A percentile compares a stretch with the other conserved stretches of the same genome.
These are phyloP conservation scores for Lipomyces mesembrius DNA, from an alignment of 805 yeast species.

Conservation along the genomic window DNA sequence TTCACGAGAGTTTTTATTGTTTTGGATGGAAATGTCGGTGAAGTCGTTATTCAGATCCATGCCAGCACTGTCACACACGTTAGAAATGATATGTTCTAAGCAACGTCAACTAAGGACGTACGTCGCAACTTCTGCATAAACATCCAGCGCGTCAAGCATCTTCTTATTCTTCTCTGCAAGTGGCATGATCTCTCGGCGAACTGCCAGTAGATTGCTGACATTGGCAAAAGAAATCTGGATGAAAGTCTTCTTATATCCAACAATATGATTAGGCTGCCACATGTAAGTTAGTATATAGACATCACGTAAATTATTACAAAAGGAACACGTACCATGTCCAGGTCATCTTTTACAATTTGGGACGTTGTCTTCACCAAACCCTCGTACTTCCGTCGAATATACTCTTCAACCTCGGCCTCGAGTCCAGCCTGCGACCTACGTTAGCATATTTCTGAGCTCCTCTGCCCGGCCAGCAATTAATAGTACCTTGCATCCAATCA, in stretches of 20 bases:
- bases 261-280: constrained; percentile 71
- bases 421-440: constrained; percentile 42
- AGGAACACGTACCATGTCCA: constrained; percentile 52
- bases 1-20: constrained; percentile 32
- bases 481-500: constrained; percentile 65
- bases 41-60: constrained; percentile 45
- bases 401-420: constrained; percentile 85
- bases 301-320: background rate
- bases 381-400: constrained; percentile 69
- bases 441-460: background rate
- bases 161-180: constrained; percentile 69
- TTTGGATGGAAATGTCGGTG: constrained; percentile 26
- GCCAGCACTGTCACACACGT: constrained; percentile 40
- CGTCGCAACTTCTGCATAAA: constrained; percentile 62
- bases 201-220: constrained; percentile 71
- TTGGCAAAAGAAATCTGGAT: constrained; percentile 76
- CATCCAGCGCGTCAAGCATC: constrained; percentile 64
- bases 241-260: constrained; percentile 70
- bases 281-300: background rate
- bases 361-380: constrained; percentile 59
- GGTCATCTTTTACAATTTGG: constrained; percentile 73
- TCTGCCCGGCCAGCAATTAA: background rate
- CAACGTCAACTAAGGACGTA: constrained; percentile 38
- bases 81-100: constrained; percentile 12
- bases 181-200: constrained; percentile 71